Evolutionary conservation across 345 rosid species (phyloP).

Genomic region (Corchorus olitorius): DNA sequence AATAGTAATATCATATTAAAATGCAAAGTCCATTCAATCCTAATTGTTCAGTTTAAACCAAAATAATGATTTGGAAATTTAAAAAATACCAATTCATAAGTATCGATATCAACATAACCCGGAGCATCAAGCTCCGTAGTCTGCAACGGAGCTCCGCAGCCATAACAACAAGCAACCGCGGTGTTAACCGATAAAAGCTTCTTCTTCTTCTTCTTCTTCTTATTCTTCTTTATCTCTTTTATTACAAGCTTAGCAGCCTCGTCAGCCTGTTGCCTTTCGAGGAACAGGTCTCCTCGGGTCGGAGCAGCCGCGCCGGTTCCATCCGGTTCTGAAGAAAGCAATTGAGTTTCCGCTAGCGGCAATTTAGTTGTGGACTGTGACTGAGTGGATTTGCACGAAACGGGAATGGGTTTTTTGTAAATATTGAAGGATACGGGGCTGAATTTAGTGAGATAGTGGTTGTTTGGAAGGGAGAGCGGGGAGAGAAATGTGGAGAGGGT

Average conservation of each 20-base stretch:
- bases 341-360: conserved; percentile 33
- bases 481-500: conserved; percentile 53
- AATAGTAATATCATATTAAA: conserved; percentile 1
- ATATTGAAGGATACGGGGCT: conserved; percentile 35
- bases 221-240: conserved; percentile 49
- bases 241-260: conserved; percentile 56
- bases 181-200: conserved; percentile 43
- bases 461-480: conserved; percentile 40
- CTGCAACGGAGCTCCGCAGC: conserved; percentile 97
- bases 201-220: conserved; percentile 43
- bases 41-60: neutral
- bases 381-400: conserved; percentile 44
- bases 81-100: conserved; percentile 67
- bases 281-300: conserved; percentile 70
- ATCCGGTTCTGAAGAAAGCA: conserved; percentile 37
- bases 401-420: conserved; percentile 26
- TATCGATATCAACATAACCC: conserved; percentile 65
- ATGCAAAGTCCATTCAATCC: neutral
- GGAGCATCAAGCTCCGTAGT: conserved; percentile 74
- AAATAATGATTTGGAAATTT: neutral
- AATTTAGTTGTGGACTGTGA: neutral
- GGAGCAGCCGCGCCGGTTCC: conserved; percentile 81
- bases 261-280: conserved; percentile 58
- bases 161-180: conserved; percentile 65
- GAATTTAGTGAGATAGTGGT: conserved; percentile 30